phyloP scores from a whole-genome alignment of 805 yeast genomes.

The Yamadazyma nakazawae region DNA sequence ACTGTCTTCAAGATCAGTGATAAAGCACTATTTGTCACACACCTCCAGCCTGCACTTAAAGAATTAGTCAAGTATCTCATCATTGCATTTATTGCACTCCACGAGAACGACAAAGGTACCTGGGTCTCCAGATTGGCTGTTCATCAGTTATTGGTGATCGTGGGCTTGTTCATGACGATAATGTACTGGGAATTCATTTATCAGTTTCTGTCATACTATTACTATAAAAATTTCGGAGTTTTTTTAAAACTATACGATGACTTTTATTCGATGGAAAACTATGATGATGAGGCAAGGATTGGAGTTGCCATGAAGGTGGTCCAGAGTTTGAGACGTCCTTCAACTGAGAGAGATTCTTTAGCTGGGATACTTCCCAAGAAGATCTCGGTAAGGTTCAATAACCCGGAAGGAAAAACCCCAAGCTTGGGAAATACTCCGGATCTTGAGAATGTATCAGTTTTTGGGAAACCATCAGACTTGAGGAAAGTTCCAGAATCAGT shows the following conservation, averaged over 20 bases:
- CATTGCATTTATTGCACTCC: slow-evolving; percentile 12
- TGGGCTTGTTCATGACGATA: slow-evolving; percentile 3
- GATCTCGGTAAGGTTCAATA: slow-evolving; percentile 3
- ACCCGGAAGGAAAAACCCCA: not conserved
- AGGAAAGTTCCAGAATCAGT: not conserved
- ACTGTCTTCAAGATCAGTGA: slow-evolving; percentile 9
- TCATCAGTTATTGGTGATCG: slow-evolving; percentile 5
- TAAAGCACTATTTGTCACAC: slow-evolving; percentile 4
- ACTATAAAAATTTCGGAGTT: slow-evolving; percentile 2
- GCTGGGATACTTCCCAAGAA: slow-evolving; percentile 13
- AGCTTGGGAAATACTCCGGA: not conserved
- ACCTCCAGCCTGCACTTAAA: slow-evolving; percentile 11
- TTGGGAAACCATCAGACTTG: not conserved
- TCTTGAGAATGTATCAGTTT: not conserved
- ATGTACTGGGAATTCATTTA: slow-evolving; percentile 1
- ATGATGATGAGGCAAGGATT: slow-evolving; percentile 9
- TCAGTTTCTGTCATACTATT: slow-evolving; percentile 10
- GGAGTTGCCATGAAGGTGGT: slow-evolving; percentile 8
- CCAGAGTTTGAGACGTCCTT: slow-evolving; percentile 6
- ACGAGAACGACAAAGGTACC: not conserved
- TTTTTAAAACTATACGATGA: slow-evolving; percentile 13
- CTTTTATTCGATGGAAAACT: slow-evolving; percentile 5
- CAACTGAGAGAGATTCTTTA: slow-evolving; percentile 6
- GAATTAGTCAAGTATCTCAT: slow-evolving; percentile 8
- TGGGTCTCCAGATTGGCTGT: slow-evolving; percentile 5